Evolutionary conservation across 1,284 basidiomycete species (phyloP).

Genomic region (Sanghuangporus baumii): DNA sequence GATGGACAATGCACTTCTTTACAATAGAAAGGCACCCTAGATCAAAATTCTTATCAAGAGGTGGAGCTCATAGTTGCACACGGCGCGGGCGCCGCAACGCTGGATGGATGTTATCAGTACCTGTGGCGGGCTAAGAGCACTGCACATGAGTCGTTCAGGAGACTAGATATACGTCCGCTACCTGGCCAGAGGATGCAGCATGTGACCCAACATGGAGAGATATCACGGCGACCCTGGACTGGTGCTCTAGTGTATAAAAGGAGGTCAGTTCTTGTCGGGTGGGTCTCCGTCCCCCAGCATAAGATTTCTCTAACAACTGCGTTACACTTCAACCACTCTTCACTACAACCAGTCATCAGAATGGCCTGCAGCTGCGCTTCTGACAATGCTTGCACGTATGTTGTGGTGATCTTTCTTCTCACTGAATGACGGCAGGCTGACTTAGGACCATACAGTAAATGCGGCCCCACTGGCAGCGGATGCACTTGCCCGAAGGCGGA

Average conservation of each 20-base stretch:
- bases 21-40: not conserved
- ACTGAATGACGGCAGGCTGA: not conserved
- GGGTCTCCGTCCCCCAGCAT: not conserved
- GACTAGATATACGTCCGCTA: not conserved
- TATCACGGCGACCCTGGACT: not conserved
- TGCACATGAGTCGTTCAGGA: not conserved
- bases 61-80: not conserved
- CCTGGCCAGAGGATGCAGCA: not conserved
- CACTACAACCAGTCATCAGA: not conserved
- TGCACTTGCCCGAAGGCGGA: conserved; percentile 11
- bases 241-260: not conserved
- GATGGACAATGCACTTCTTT: not conserved
- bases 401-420: not conserved
- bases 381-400: not conserved
- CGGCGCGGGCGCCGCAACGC: not conserved
- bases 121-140: not conserved
- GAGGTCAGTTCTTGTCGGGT: not conserved
- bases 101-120: not conserved
- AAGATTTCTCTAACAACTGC: not conserved
- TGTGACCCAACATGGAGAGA: not conserved
- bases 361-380: conserved; percentile 7
- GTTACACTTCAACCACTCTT: not conserved
- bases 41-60: not conserved
- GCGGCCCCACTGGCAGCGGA: not conserved
- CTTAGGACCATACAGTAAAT: not conserved